These are phyloP conservation scores for Aspergillus ibericus DNA, from an alignment of 2,329 filamentous ascomycete species.

Conservation along the genomic window DNA sequence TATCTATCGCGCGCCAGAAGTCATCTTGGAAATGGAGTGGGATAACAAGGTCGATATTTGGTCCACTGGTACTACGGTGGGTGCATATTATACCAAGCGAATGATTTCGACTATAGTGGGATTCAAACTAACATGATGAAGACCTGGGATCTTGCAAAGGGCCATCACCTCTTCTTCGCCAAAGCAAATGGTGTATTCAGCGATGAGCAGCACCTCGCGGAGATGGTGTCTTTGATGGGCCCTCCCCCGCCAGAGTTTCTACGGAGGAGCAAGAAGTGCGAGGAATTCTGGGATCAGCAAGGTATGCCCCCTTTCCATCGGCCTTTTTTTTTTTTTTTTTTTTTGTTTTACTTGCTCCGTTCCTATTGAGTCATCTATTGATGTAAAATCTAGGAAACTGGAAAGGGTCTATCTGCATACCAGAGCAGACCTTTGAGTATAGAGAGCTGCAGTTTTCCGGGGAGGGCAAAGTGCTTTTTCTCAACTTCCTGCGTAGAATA, in stretches of 20 bases:
- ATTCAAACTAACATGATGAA: conserved; percentile 3
- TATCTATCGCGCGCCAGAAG: conserved; percentile 33
- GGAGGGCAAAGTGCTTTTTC: conserved; percentile 27
- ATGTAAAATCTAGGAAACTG: conserved; percentile 26
- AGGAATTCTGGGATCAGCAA: conserved; percentile 17
- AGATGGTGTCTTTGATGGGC: conserved; percentile 25
- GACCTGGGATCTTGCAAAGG: conserved; percentile 20
- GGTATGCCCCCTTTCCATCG: no score
- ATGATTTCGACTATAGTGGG: no score
- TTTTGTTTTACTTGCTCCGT: no score
- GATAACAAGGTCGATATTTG: conserved; percentile 33
- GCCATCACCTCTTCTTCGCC: conserved; percentile 18
- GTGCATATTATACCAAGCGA: conserved; percentile 4
- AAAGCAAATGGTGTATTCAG: conserved; percentile 11
- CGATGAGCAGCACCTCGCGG: conserved; percentile 24
- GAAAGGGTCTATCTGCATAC: conserved; percentile 26
- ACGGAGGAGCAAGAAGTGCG: conserved; percentile 11
- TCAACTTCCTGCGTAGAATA: conserved; percentile 32
- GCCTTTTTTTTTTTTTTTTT: no score
- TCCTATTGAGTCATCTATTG: not conserved
- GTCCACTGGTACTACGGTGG: conserved; percentile 31
- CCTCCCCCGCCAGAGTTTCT: conserved; percentile 21
- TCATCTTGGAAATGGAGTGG: conserved; percentile 34
- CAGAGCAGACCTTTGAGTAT: conserved; percentile 24
- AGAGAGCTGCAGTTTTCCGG: conserved; percentile 25